Evolutionary conservation across 768 basidiomycete genomes (phyloP).

Genomic region (Multifurca ochricompacta): DNA sequence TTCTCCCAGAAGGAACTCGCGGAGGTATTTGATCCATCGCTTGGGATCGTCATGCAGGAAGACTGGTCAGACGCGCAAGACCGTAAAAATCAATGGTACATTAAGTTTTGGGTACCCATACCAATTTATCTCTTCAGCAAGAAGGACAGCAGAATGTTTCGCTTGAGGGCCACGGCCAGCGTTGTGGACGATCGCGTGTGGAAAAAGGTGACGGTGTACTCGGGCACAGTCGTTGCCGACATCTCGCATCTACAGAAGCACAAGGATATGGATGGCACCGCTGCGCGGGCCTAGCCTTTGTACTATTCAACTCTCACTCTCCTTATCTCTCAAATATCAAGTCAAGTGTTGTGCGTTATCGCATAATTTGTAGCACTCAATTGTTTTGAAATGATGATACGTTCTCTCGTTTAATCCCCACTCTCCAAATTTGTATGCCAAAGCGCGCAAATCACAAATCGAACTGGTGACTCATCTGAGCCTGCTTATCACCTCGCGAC

Average conservation of each 20-base stretch:
- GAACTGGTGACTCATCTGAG: not conserved
- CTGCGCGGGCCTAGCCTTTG: constrained; percentile 1
- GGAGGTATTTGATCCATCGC: constrained; percentile 3
- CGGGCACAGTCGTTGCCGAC: constrained; percentile 18
- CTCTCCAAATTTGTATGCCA: too few relatives aligned
- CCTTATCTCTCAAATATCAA: not conserved
- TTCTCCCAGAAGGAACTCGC: not conserved
- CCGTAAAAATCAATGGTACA: constrained; percentile 18
- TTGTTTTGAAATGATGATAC: not conserved
- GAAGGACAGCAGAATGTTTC: constrained; percentile 21
- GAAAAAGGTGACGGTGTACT: constrained; percentile 12
- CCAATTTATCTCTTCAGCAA: constrained; percentile 20
- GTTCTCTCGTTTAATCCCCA: not conserved
- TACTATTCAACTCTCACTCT: not conserved
- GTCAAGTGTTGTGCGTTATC: not conserved
- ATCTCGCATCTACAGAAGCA: constrained; percentile 20
- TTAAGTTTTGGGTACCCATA: constrained; percentile 22
- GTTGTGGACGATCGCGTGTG: constrained; percentile 19
- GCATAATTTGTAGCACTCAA: not conserved
- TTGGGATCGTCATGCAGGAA: constrained; percentile 18
- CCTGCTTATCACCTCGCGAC: not conserved
- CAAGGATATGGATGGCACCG: constrained; percentile 18
- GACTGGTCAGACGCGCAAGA: constrained; percentile 15
- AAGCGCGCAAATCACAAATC: too few relatives aligned
- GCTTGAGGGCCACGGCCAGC: constrained; percentile 9